Evolutionary conservation across 352 stramenopile species (phyloP).

Genomic region (Phytopythium chamaehyphon): DNA sequence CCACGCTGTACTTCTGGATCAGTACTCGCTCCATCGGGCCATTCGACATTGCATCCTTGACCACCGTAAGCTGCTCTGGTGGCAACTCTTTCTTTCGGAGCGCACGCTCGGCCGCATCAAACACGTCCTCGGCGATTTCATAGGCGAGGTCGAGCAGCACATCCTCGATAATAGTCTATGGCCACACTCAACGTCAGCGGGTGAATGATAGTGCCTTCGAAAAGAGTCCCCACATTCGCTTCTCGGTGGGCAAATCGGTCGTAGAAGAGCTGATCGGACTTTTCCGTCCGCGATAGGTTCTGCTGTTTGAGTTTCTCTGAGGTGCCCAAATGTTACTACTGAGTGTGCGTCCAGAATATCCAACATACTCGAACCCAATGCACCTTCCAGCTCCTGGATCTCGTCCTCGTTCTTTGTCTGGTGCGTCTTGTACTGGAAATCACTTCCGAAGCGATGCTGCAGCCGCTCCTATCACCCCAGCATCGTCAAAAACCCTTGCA

Average conservation of each 20-base stretch:
- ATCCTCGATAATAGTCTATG: conserved; percentile 53
- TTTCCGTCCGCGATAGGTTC: conserved; percentile 25
- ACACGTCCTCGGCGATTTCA: conserved; percentile 51
- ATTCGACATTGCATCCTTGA: conserved; percentile 50
- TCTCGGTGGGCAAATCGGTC: conserved; percentile 36
- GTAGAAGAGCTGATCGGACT: conserved; percentile 41
- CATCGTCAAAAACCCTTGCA: too few species aligned
- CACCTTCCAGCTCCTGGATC: conserved; percentile 48
- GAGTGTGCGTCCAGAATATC: background rate
- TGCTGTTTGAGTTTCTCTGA: conserved; percentile 38
- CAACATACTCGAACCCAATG: background rate
- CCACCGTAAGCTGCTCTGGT: conserved; percentile 55
- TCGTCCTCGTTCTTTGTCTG: conserved; percentile 28
- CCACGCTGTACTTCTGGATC: conserved; percentile 79
- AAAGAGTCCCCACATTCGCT: conserved; percentile 33
- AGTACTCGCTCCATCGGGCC: conserved; percentile 57
- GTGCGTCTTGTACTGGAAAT: conserved; percentile 7
- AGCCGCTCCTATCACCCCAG: conserved; percentile 3
- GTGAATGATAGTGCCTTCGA: too few species aligned
- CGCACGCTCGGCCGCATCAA: conserved; percentile 48
- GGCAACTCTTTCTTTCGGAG: conserved; percentile 48
- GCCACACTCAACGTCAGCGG: too few species aligned
- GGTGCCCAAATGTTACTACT: background rate
- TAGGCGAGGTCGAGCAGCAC: conserved; percentile 54
- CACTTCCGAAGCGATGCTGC: background rate